Evolutionary conservation across 1,139 yeast genomes (phyloP), one percentile per base, ranked within the genome.

Genomic region (Lodderomyces pseudojiufengensis): DNA sequence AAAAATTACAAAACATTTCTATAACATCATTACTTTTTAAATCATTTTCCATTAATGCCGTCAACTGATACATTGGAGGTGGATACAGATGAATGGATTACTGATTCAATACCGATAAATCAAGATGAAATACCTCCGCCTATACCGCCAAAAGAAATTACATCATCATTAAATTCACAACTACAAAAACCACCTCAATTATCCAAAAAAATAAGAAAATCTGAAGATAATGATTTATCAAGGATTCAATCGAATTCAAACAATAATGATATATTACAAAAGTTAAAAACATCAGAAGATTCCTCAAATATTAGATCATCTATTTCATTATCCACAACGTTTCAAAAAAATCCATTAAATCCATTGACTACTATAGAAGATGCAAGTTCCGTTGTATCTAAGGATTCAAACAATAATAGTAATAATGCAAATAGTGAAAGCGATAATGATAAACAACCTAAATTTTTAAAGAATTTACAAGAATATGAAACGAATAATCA

Each of bases 361-460:
- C 84, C 85, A 0, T 72, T 66, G 33, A 75, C 80, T 2, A 78
- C 84, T 0, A 70, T 55, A 36, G 70, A 76, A 30, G 83, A 78
- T 46, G 76, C 74, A 10, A 63, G 48, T 37, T 63, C 70, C n/a
- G 51, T 63, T 14, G 52, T 66, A 6, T 64, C 73, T 10, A 62
- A 55, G 38, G 73, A 68, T 27, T 46, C 41, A 5, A 36, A 36
- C 11, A 32, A 41, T 25, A 27, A 20, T 16, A 14, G n/a, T 22
- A 9, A 4, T 3, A 31, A 35, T 18, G 37, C 29, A 16, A 32
- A 38, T 22, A 27, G 28, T 9, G 35, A 43, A 11, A 12, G 3
- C 6, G 29, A 38, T 12, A 22, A 20, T 5, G 22, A 29, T 3
- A 24, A 26, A 7, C 26, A 28, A 26, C 35, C 41, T 2, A 29